Evolutionary conservation across 495 filamentous ascomycete genomes (phyloP), one percentile per base, ranked within the genome.

Genomic region (Acidomyces sp.): DNA sequence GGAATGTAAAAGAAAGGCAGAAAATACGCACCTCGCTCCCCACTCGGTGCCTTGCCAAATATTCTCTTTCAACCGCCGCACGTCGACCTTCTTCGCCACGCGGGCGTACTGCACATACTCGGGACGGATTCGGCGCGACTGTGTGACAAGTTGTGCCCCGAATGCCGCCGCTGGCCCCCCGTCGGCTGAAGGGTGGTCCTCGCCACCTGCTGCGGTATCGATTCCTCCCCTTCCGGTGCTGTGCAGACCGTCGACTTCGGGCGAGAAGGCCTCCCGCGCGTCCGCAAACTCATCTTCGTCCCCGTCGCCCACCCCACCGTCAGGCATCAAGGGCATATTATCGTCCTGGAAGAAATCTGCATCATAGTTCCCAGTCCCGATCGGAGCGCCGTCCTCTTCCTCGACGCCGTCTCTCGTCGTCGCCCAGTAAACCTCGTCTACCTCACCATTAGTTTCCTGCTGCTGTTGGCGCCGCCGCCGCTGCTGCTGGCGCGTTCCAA

Each of bases 41-140:
- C 82, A 68, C 15, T 77, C 80, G 60, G 94, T 83, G 5, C 85
- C 83, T 59, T 71, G 80, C 92, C 92, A 99, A 55, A 99, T 77
- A 57, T 99, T 85, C 57, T 87, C 81, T 64, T 99, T 99, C 52
- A 99, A 63, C 55, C 85, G 66, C 35, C 88, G 69, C 0, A 96
- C 86, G 55, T 99, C 92, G n/a, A 99, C 92, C 67, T 96, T 99
- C 72, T 94, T 99, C 11, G 92, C 92, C 18, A 92, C 80, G 20
- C 86, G 71, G 13, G 92, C 92, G 58, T 94, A 99, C 56, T 93
- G 83, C 21, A 99, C 84, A 45, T 99, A 96, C 57, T 96, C 90
- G 0, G 90, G 92, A 49, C 88, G 62, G 23, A 88, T 56, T 31
- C 90, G 66, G 34, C 88, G 62, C 45, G 69, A 81, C 55, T 88